Conservation (phyloP, 805 yeast species). For the Metschnikowia kofuensis region DNA sequence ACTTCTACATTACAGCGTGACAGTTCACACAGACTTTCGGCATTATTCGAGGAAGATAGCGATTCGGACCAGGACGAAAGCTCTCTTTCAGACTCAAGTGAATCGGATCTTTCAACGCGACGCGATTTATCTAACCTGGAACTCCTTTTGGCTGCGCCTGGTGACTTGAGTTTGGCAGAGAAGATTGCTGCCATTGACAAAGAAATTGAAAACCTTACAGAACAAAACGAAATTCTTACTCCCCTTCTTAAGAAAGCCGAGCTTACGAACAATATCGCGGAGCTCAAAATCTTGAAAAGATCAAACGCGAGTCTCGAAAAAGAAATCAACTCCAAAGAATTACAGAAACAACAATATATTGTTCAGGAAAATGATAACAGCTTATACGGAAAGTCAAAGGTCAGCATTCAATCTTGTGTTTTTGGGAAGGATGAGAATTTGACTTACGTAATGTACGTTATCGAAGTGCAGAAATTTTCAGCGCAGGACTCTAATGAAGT, state of each 20-base stretch:
- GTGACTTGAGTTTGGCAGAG: constrained; percentile 60
- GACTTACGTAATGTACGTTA: constrained; percentile 61
- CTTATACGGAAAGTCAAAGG: constrained; percentile 61
- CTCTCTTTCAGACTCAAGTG: constrained; percentile 24
- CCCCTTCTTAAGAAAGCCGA: constrained; percentile 80
- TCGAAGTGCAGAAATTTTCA: constrained; percentile 62
- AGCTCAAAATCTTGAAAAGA: constrained; percentile 62
- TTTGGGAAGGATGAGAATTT: constrained; percentile 50
- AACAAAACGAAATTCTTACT: constrained; percentile 62
- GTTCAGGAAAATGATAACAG: constrained; percentile 82
- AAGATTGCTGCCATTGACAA: constrained; percentile 58
- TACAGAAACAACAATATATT: constrained; percentile 74
- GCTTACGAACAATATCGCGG: constrained; percentile 70
- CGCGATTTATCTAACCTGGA: constrained; percentile 22
- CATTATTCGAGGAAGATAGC: constrained; percentile 34
- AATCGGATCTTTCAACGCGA: constrained; percentile 8
- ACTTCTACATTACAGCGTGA: constrained; percentile 3
- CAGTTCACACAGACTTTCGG: constrained; percentile 21
- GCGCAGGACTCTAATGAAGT: constrained; percentile 40
- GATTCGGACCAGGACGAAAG: constrained; percentile 35
- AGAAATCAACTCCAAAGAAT: constrained; percentile 71
- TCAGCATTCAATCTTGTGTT: constrained; percentile 52
- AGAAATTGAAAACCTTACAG: constrained; percentile 56
- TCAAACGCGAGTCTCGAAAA: constrained; percentile 64
- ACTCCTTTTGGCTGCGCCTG: constrained; percentile 62